These are phyloP conservation scores for Coriaria nepalensis DNA, from an alignment of 306 rosid genomes.

Conservation along the genomic window DNA sequence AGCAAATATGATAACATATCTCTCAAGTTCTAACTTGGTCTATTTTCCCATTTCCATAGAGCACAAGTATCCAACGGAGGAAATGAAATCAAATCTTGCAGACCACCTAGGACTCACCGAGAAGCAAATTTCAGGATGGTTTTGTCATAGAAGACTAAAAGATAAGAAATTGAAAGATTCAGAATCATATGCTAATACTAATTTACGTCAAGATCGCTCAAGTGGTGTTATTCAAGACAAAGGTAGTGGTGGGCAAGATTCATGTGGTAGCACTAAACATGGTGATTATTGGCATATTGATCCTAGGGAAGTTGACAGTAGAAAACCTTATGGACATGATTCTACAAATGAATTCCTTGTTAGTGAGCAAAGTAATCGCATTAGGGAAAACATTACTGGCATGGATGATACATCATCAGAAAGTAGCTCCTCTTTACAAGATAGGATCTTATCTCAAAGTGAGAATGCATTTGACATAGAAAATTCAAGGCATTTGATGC, in stretches of 20 bases:
- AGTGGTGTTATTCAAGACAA: conserved; percentile 80
- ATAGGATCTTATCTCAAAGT: conserved; percentile 41
- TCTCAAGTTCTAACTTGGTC: conserved; percentile 10
- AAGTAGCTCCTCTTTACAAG: conserved; percentile 71
- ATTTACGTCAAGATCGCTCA: conserved; percentile 87
- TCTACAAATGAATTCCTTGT: conserved; percentile 35
- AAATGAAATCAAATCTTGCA: conserved; percentile 61
- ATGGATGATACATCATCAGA: conserved; percentile 77
- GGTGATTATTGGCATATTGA: conserved; percentile 63
- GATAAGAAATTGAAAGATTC: conserved; percentile 70
- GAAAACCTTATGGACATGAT: conserved; percentile 49
- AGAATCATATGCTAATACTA: conserved; percentile 43
- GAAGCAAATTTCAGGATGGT: conserved; percentile 98
- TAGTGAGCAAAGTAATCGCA: conserved; percentile 31
- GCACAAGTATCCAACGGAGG: conserved; percentile 87
- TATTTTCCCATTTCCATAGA: conserved; percentile 25
- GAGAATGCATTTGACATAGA: conserved; percentile 54
- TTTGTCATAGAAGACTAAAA: conserved; percentile 95
- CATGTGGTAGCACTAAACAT: conserved; percentile 94
- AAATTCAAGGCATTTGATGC: conserved; percentile 45
- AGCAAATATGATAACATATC: too few species aligned
- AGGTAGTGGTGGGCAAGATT: conserved; percentile 96
- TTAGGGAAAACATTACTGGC: conserved; percentile 38
- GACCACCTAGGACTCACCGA: conserved; percentile 70
- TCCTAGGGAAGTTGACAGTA: conserved; percentile 92